These are phyloP conservation scores for Grammothele lineata DNA, from an alignment of 768 basidiomycete genomes.

Conservation along the genomic window DNA sequence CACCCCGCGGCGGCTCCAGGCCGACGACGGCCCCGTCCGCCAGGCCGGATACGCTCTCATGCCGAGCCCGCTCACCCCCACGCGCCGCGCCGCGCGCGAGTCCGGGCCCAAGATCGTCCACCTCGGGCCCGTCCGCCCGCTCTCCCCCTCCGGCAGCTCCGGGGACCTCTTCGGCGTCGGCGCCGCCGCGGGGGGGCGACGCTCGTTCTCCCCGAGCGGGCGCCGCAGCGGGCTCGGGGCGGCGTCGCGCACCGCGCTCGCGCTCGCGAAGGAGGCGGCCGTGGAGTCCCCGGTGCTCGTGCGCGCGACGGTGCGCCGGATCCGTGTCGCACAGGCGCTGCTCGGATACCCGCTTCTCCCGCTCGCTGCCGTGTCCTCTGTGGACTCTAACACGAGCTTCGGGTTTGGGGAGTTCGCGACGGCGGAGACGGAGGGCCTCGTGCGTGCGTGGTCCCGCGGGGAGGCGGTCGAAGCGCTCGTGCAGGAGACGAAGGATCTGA, in stretches of 20 bases:
- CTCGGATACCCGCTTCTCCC: slow-evolving; percentile 65
- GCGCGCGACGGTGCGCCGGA: slow-evolving; percentile 54
- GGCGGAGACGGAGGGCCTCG: slow-evolving; percentile 19
- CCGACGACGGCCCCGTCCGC: slow-evolving; percentile 20
- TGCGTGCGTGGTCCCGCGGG: slow-evolving; percentile 47
- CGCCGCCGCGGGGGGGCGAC: background rate
- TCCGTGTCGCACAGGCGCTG: slow-evolving; percentile 56
- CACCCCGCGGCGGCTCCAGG: slow-evolving; percentile 16
- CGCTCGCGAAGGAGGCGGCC: slow-evolving; percentile 33
- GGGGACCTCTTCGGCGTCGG: slow-evolving; percentile 1
- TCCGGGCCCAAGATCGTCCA: slow-evolving; percentile 53
- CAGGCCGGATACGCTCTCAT: slow-evolving; percentile 41
- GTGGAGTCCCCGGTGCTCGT: slow-evolving; percentile 50
- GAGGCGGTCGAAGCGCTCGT: slow-evolving; percentile 49
- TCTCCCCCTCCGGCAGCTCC: slow-evolving; percentile 3
- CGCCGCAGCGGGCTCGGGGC: slow-evolving; percentile 3
- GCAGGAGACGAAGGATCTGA: slow-evolving; percentile 50
- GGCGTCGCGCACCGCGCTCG: slow-evolving; percentile 14
- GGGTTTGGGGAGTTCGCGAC: slow-evolving; percentile 13
- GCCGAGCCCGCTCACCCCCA: slow-evolving; percentile 30
- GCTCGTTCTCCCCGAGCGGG: slow-evolving; percentile 7
- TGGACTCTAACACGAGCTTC: slow-evolving; percentile 26
- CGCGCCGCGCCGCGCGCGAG: slow-evolving; percentile 32
- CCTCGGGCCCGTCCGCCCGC: slow-evolving; percentile 43
- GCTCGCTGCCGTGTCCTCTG: slow-evolving; percentile 29